Base-by-base conservation (phyloP, 228 moss, liverwort and hornwort species). In the Sphagnum fallax region DNA sequence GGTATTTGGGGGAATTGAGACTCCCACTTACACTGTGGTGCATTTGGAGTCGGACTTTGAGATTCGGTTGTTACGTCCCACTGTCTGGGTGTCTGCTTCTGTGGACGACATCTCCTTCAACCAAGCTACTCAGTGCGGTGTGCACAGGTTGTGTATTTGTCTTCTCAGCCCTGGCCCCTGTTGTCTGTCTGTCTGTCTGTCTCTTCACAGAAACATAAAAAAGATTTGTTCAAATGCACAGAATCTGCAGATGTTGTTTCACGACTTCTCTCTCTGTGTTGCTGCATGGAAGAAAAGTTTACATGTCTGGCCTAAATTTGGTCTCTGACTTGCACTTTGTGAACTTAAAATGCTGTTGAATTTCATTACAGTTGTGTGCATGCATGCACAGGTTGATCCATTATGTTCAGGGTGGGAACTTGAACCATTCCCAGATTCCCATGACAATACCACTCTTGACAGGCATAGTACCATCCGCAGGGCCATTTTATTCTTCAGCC, bases 401-500 rank as follows among this genome's bases (percentile, higher is more conserved):
- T 61, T 98, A 98, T 62, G 94, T 94, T n/a, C 78, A 90, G 77
- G 98, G 98, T 60, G 87, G 66, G 1, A 98, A 98, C 18, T 70
- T 91, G 6, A 98, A 98, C 75, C 90, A 88, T 81, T 90, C 86
- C 50, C 82, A 66, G 62, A 81, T 98, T 63, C 78, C 79, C 0
- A 98, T 98, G 92, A 98, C 98, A 18, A 60, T 87, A 0, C 98
- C 98, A 2, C 87, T 93, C 10, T 66, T 91, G 67, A 98, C 98
- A 2, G 93, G 98, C n/a, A 90, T 98, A 14, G 87, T 93, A 52
- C 94, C 98, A 4, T 91, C 98, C 8, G 98, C 87, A 11, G 98
- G 98, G 8, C 98, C 98, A 4, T 98, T 98, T 82, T 90, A 89
- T 84, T 87, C 98, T 4, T 91, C 98, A 2, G 81, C 98, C 10